Base-by-base conservation (phyloP, 371 early-diverging fungal genomes). In the Entomophthora muscae region DNA sequence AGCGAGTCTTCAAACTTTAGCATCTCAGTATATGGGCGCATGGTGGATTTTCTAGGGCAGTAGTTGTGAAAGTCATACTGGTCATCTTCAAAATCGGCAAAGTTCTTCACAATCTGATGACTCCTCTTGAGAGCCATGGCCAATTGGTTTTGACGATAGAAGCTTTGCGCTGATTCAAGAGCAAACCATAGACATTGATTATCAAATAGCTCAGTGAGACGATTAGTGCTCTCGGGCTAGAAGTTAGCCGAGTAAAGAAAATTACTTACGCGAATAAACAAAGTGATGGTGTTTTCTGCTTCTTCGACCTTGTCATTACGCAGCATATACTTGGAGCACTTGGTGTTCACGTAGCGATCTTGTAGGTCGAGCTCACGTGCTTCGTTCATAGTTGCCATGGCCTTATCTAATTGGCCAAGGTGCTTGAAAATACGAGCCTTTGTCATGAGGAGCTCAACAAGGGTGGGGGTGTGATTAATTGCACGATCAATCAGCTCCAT, bases 1-100 rank as follows among this genome's bases (percentile, higher is more conserved):
- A 93, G 63, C 26, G 74, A 68, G 70, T 92, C 91, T 69, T 91
- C 94, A 72, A 83, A 81, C 28, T 78, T 72, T 26, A 97, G 72
- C 51, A 90, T 75, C 76, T 72, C 71, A 13, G 89, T 70, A 68
- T 98, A 98, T 21, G 93, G 74, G 29, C 91, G 82, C 32, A 96
- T 67, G 28, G 95, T 91, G 63, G 79, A 74, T 75, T 93, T 94
- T 63, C 98, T 89, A 64, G 93, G 74, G 66, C 85, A 86, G 72
- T 96, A 98, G 31, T 82, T 76, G 69, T 98, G 98, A 81, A 96
- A 98, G 74, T 98, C 98, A 63, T 93, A 91, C 73, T 95, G 94
- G 67, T 95, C 95, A 66, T 93, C 94, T 63, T 82, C 83, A 68
- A 86, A 86, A 64, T 91, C 91, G 30, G 66, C 70, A 68, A 91